These are phyloP conservation scores for Scleroderma bovista DNA, from an alignment of 768 basidiomycete species.

Conservation along the genomic window DNA sequence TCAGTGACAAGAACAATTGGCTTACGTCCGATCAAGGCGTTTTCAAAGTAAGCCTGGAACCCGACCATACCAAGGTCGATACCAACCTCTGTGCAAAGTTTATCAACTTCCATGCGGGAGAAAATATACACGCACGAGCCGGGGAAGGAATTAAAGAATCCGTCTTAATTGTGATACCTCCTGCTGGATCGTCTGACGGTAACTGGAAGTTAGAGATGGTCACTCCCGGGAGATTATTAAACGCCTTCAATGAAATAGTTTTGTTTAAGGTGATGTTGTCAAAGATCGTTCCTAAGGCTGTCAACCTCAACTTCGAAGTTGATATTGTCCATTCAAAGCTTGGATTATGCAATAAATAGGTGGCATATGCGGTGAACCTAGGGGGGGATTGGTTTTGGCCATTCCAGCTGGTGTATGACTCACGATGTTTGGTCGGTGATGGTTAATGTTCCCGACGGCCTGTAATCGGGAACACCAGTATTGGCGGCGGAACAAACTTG, in stretches of 20 bases:
- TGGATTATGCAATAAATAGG: constrained; percentile 56
- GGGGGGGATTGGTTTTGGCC: background rate
- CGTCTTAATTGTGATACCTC: constrained; percentile 67
- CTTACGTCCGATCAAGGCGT: constrained; percentile 57
- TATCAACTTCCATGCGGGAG: constrained; percentile 9
- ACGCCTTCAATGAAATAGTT: constrained; percentile 58
- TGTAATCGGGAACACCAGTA: constrained; percentile 58
- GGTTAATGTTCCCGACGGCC: constrained; percentile 43
- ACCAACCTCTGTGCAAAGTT: constrained; percentile 47
- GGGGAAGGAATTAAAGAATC: constrained; percentile 61
- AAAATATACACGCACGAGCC: constrained; percentile 44
- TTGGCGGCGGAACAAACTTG: constrained; percentile 66
- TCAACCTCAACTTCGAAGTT: constrained; percentile 55
- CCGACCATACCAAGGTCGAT: constrained; percentile 61
- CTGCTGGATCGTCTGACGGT: constrained; percentile 60
- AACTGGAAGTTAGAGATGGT: constrained; percentile 67
- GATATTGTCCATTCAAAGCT: constrained; percentile 69
- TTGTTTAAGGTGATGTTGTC: constrained; percentile 60
- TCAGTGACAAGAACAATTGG: background rate
- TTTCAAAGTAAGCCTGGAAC: constrained; percentile 58
- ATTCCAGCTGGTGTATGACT: constrained; percentile 14
- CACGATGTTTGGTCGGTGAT: constrained; percentile 51
- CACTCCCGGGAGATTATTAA: constrained; percentile 65
- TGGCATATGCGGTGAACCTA: constrained; percentile 64
- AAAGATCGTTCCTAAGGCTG: constrained; percentile 64